phyloP scores from a whole-genome alignment of 106 monocot species.

The Dendrobium huoshanense region DNA sequence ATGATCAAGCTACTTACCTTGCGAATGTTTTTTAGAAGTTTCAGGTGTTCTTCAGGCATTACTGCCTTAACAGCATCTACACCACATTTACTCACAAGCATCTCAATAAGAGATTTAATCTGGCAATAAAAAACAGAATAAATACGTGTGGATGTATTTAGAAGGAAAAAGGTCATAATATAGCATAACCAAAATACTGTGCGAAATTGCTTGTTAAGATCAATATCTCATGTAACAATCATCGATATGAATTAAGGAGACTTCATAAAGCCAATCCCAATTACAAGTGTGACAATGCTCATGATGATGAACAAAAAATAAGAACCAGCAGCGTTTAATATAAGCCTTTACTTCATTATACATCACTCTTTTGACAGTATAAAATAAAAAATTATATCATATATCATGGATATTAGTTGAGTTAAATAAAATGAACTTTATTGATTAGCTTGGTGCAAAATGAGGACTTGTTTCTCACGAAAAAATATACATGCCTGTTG shows the following conservation, averaged over 20 bases:
- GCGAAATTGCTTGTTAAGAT: background rate
- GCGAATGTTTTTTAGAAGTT: conserved; percentile 77
- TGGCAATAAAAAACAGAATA: conserved; percentile 12
- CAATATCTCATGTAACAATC: background rate
- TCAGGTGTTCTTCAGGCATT: conserved; percentile 97
- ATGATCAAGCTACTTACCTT: conserved; percentile 41
- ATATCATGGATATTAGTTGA: too few species aligned
- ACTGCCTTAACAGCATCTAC: conserved; percentile 87
- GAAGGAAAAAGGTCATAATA: background rate
- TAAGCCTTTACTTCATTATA: background rate
- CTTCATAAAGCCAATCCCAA: background rate
- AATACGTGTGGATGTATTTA: background rate
- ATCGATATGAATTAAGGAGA: background rate
- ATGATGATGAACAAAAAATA: background rate
- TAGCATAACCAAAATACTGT: background rate
- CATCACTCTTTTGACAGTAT: background rate
- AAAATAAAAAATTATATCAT: background rate
- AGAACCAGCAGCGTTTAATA: background rate
- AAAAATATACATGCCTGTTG: background rate
- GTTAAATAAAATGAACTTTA: background rate
- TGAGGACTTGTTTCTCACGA: background rate
- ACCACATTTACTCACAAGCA: conserved; percentile 94
- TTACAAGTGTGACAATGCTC: background rate
- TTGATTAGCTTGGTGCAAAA: background rate
- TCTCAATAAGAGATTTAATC: conserved; percentile 83